Percentiles rank a stretch among this genome's conserved stretches.
Conservation (phyloP, 2,329 filamentous ascomycete species). For the Coniochaeta prunicola region DNA sequence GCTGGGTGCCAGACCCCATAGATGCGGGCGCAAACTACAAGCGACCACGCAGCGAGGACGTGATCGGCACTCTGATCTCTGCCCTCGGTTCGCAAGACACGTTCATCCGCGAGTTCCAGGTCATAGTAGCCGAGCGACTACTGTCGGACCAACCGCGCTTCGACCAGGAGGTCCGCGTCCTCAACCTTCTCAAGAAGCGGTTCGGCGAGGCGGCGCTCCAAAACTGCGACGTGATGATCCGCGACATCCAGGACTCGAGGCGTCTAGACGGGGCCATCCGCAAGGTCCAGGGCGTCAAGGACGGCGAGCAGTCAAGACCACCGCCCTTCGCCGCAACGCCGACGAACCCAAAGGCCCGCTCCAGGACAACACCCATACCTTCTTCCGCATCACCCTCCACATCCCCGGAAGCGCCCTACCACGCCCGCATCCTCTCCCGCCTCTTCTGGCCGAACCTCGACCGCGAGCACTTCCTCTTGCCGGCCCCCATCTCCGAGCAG, state of each 20-base stretch:
- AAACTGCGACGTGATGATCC: constrained; percentile 95
- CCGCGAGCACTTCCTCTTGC: constrained; percentile 60
- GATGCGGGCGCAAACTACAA: constrained; percentile 92
- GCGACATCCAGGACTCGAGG: constrained; percentile 79
- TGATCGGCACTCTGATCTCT: constrained; percentile 83
- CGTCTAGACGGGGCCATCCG: constrained; percentile 64
- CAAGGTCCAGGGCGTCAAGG: constrained; percentile 29
- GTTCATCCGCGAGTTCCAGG: constrained; percentile 92
- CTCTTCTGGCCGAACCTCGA: constrained; percentile 88
- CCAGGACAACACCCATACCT: neutral
- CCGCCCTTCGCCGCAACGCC: constrained; percentile 3
- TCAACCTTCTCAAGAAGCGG: constrained; percentile 80
- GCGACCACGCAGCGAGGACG: constrained; percentile 77
- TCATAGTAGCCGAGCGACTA: constrained; percentile 78
- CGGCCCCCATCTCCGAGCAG: constrained; percentile 46
- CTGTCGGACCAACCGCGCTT: constrained; percentile 55
- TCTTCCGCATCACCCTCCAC: constrained; percentile 2
- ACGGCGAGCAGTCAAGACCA: constrained; percentile 11
- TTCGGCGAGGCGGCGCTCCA: constrained; percentile 83
- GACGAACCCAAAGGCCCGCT: neutral
- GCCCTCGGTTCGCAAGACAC: constrained; percentile 83
- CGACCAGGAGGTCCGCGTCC: constrained; percentile 71
- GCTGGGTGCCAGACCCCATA: constrained; percentile 86
- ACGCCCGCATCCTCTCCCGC: constrained; percentile 81
- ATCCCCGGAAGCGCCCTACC: constrained; percentile 36